Evolutionary conservation across 1,284 basidiomycete species (phyloP).

Genomic region (Ustilago hordei): DNA sequence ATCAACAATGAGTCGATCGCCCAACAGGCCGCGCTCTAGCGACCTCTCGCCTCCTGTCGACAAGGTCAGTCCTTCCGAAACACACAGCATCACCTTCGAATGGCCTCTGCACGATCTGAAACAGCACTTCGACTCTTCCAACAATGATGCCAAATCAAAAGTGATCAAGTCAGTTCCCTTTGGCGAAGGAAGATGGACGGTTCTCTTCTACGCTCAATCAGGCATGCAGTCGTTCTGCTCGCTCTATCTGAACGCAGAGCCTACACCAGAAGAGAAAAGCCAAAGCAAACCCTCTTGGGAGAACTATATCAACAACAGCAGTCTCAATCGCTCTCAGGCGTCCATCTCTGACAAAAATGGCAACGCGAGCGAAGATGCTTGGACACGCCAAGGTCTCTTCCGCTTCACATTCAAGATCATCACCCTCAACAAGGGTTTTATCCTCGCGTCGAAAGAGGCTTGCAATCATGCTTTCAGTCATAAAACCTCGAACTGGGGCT

Average conservation of each 20-base stretch:
- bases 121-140: conserved; percentile 68
- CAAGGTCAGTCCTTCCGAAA: conserved; percentile 46
- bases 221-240: conserved; percentile 62
- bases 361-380: conserved; percentile 74
- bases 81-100: conserved; percentile 54
- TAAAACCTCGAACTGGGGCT: conserved; percentile 74
- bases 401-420: conserved; percentile 84
- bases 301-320: conserved; percentile 24
- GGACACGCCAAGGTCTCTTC: conserved; percentile 84
- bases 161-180: conserved; percentile 69
- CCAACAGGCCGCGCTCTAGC: conserved; percentile 31
- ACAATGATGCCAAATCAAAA: conserved; percentile 69
- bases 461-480: conserved; percentile 84
- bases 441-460: conserved; percentile 74
- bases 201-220: conserved; percentile 64
- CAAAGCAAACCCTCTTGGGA: conserved; percentile 41
- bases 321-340: conserved; percentile 12
- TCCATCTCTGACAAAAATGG: conserved; percentile 17
- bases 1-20: conserved; percentile 29
- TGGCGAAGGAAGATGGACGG: conserved; percentile 59
- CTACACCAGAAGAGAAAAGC: conserved; percentile 47
- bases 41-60: conserved; percentile 28
- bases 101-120: conserved; percentile 68
- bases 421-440: conserved; percentile 73
- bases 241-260: conserved; percentile 65